phyloP scores from a whole-genome alignment of 1,139 yeast genomes.

The Diutina pseudorugosa region DNA sequence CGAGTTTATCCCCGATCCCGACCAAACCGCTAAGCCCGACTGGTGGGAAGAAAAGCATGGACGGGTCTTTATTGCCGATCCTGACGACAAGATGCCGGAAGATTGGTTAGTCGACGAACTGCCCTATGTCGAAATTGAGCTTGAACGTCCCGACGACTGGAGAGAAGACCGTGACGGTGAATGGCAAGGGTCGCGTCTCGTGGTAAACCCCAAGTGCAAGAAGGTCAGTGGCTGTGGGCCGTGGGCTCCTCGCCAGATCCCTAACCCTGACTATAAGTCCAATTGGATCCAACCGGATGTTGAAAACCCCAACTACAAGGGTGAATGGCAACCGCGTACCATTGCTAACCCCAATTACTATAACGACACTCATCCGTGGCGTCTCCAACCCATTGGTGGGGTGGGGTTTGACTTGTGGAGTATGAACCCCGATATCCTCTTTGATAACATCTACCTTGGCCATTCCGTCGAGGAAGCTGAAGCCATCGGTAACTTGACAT shows the following conservation, averaged over 20 bases:
- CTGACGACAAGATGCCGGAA: constrained; percentile 53
- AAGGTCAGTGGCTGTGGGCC: constrained; percentile 58
- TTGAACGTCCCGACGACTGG: constrained; percentile 31
- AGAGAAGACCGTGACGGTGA: constrained; percentile 81
- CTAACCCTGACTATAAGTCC: constrained; percentile 64
- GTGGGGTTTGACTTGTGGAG: constrained; percentile 89
- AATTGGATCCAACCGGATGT: constrained; percentile 63
- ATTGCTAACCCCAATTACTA: constrained; percentile 61
- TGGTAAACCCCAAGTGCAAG: constrained; percentile 61
- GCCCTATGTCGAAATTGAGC: constrained; percentile 18
- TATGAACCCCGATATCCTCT: constrained; percentile 60
- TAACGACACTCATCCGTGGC: constrained; percentile 25
- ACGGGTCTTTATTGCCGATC: constrained; percentile 50
- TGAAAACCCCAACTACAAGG: constrained; percentile 65
- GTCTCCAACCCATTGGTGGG: constrained; percentile 54
- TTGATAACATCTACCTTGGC: constrained; percentile 79
- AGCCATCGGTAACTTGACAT: constrained; percentile 65
- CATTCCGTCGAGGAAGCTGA: constrained; percentile 79
- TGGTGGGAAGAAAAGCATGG: constrained; percentile 67
- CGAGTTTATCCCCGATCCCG: constrained; percentile 54
- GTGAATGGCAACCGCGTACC: constrained; percentile 62
- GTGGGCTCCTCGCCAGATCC: constrained; percentile 44
- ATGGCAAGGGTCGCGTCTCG: constrained; percentile 55
- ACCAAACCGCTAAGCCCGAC: constrained; percentile 49
- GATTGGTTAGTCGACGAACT: constrained; percentile 59